Evolutionary conservation across 2,329 filamentous ascomycete genomes (phyloP).

Genomic region (Talaromyces sp.): DNA sequence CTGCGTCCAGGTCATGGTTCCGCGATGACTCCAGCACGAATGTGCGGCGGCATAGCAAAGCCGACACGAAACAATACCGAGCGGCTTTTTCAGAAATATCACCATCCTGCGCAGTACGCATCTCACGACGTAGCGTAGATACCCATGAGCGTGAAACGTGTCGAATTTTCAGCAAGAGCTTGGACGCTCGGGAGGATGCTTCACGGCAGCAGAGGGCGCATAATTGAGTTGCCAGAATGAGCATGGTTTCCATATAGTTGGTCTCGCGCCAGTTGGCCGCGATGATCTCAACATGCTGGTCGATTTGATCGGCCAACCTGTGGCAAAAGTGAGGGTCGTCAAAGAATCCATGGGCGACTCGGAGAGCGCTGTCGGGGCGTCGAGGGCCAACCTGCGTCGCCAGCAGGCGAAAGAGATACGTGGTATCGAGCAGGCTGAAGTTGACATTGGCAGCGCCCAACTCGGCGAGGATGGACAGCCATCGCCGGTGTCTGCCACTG

Average conservation of each 20-base stretch:
- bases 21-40: constrained; percentile 22
- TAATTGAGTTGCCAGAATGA: constrained; percentile 46
- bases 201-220: constrained; percentile 21
- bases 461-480: constrained; percentile 46
- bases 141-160: constrained; percentile 4
- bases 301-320: constrained; percentile 45
- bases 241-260: constrained; percentile 53
- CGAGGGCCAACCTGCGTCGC: constrained; percentile 52
- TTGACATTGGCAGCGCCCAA: constrained; percentile 53
- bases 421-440: constrained; percentile 51
- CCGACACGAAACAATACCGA: constrained; percentile 4
- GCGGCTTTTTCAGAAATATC: constrained; percentile 5
- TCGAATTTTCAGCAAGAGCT: constrained; percentile 33
- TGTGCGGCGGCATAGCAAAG: constrained; percentile 41
- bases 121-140: not conserved
- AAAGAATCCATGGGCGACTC: constrained; percentile 48
- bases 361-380: constrained; percentile 25
- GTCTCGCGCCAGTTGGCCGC: constrained; percentile 55
- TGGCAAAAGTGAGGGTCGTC: constrained; percentile 46
- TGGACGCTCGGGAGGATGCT: constrained; percentile 8
- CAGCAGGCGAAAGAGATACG: constrained; percentile 48
- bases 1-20: not conserved
- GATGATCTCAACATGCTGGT: constrained; percentile 43
- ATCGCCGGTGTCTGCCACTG: constrained; percentile 40
- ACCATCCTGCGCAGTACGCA: not conserved